Base-by-base conservation (phyloP, 2,329 filamentous ascomycete species). In the Aspergillus tubingensis region DNA sequence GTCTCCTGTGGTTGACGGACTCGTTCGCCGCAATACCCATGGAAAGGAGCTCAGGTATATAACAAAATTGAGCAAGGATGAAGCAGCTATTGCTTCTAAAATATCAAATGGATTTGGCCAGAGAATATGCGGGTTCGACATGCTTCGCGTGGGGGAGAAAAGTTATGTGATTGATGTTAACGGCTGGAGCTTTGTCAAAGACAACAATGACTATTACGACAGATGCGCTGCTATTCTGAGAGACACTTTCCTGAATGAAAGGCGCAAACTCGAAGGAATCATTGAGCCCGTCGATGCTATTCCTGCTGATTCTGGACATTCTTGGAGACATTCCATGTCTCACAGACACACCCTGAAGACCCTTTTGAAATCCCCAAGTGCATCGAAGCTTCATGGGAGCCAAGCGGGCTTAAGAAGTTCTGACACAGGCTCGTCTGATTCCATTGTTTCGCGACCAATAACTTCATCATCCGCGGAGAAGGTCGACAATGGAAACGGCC, bases 111-210 rank as follows among this genome's bases (percentile, higher is more conserved):
- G 92, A 0, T 99, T 99, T 76, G 95, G 94, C 0, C 95, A 99
- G 76, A 85, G 92, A 57, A 93, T 99, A 2, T 99, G 95, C 73
- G 95, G 95, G 0, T 99, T 99, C 70, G 95, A 99, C 74, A 83
- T 99, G 62, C 82, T 99, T 59, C 88, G 96, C 27, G 92, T 93
- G 11, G 88, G 87, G 53, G 91, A 92, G 15, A 91, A 91, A 75
- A 98, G 94, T 74, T 99, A 92, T 77, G 95, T 99, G 52, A 99
- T 99, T 67, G 95, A 99, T 70, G 95, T 99, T 68, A 99, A 99
- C 75, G 95, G 95, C 11, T 99, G 96, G 96, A 98, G 94, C 73
- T 99, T 99, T 71, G 95, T 99, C 75, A 99, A 99, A 76, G 96
- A 99, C 75, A 99, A 99, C 70, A 94, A 97, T 64, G 93, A 96